Percentiles rank a stretch among this genome's conserved stretches.
phyloP scores from a whole-genome alignment of 306 rosid genomes.

The Alnus rubra region DNA sequence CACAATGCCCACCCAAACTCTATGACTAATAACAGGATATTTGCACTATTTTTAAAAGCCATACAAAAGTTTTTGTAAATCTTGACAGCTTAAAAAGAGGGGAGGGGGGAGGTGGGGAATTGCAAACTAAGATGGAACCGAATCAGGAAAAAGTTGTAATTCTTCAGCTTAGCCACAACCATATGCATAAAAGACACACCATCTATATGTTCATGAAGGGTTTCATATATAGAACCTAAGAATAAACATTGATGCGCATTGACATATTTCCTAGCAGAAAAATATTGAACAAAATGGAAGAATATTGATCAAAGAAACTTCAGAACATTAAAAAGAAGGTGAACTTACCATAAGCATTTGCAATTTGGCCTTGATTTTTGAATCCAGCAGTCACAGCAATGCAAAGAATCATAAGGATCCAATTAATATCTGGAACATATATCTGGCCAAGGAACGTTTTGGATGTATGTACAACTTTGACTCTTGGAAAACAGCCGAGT shows the following conservation, averaged over 20 bases:
- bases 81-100: not conserved
- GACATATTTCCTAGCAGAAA: not conserved
- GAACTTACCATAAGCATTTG: slow-evolving; percentile 83
- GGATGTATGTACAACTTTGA: slow-evolving; percentile 88
- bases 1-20: not conserved
- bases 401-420: slow-evolving; percentile 96
- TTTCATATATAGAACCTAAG: not conserved
- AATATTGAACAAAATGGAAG: not conserved
- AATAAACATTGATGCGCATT: not conserved
- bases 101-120: not conserved
- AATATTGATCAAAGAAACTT: not conserved
- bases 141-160: not conserved
- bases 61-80: not conserved
- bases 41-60: not conserved
- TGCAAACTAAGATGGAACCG: not conserved
- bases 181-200: not conserved
- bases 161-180: not conserved
- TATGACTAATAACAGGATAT: not conserved
- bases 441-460: slow-evolving; percentile 80
- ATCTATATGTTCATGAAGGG: not conserved
- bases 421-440: slow-evolving; percentile 88
- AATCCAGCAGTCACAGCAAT: slow-evolving; percentile 92
- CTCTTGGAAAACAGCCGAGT: slow-evolving; percentile 95
- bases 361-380: slow-evolving; percentile 81
- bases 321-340: not conserved